These are phyloP conservation scores for Zalaria obscura DNA, from an alignment of 2,329 filamentous ascomycete species.

Conservation along the genomic window DNA sequence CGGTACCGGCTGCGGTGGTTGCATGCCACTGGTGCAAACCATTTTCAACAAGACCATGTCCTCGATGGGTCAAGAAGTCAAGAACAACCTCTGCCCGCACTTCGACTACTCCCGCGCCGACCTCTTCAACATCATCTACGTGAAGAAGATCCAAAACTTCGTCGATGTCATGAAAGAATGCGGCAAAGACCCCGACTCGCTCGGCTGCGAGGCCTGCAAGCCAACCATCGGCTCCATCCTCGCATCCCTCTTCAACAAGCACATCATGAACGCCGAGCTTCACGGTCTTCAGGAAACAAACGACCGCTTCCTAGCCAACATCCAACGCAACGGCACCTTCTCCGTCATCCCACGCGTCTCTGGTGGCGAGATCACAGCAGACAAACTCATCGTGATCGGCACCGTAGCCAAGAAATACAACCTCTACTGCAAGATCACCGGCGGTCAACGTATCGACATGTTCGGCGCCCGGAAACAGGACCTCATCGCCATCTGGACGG, in stretches of 20 bases:
- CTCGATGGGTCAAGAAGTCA: constrained; percentile 73
- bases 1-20: constrained; percentile 80
- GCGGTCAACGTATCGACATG: constrained; percentile 83
- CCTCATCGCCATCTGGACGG: constrained; percentile 66
- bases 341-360: constrained; percentile 74
- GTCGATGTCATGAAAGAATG: constrained; percentile 63
- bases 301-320: constrained; percentile 76
- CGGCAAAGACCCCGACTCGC: constrained; percentile 55
- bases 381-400: constrained; percentile 72
- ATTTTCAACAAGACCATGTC: constrained; percentile 87
- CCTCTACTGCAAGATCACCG: constrained; percentile 85
- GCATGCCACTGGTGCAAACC: constrained; percentile 73
- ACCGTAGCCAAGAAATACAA: constrained; percentile 67
- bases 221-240: constrained; percentile 70
- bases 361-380: constrained; percentile 75
- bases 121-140: constrained; percentile 77
- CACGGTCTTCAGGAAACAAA: constrained; percentile 83
- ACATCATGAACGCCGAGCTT: constrained; percentile 57
- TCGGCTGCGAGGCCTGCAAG: constrained; percentile 80
- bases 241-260: constrained; percentile 68
- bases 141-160: constrained; percentile 63
- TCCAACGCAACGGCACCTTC: constrained; percentile 83
- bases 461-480: constrained; percentile 86
- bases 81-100: constrained; percentile 74
- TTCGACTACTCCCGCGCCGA: constrained; percentile 75